These are phyloP conservation scores for Geotrichum reessii DNA, from an alignment of 1,139 yeast species.

Conservation along the genomic window DNA sequence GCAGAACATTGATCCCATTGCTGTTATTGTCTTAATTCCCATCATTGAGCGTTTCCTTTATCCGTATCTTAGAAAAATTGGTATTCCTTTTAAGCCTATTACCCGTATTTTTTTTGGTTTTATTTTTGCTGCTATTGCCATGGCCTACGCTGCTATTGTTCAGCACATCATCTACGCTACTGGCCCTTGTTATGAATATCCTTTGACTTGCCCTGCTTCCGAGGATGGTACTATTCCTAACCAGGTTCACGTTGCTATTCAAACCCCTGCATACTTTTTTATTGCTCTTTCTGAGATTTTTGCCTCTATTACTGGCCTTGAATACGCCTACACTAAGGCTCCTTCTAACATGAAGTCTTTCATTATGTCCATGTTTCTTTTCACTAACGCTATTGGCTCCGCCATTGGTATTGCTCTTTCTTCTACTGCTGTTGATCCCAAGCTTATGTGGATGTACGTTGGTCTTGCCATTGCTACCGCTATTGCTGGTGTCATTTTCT, in stretches of 20 bases:
- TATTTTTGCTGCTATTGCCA: slow-evolving; percentile 60
- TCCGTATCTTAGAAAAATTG: slow-evolving; percentile 50
- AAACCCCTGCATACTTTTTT: slow-evolving; percentile 58
- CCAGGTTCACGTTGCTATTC: slow-evolving; percentile 55
- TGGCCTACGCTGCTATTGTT: slow-evolving; percentile 75
- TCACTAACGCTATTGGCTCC: slow-evolving; percentile 62
- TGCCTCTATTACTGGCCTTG: slow-evolving; percentile 62
- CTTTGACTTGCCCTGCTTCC: slow-evolving; percentile 30
- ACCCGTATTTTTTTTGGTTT: slow-evolving; percentile 74
- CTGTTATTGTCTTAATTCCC: slow-evolving; percentile 59
- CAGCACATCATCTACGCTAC: slow-evolving; percentile 67
- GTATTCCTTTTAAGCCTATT: slow-evolving; percentile 46
- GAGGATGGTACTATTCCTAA: slow-evolving; percentile 42
- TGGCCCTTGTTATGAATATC: slow-evolving; percentile 70
- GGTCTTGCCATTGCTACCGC: slow-evolving; percentile 57
- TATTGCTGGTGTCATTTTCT: slow-evolving; percentile 57
- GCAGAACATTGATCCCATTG: slow-evolving; percentile 57
- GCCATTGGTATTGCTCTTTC: slow-evolving; percentile 70
- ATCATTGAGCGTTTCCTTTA: slow-evolving; percentile 49
- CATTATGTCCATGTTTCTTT: slow-evolving; percentile 56
- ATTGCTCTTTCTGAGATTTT: slow-evolving; percentile 60
- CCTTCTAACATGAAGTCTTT: slow-evolving; percentile 61
- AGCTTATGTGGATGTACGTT: slow-evolving; percentile 60
- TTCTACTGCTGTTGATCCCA: slow-evolving; percentile 60
- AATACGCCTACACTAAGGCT: slow-evolving; percentile 66